Base-by-base conservation (phyloP, 2,329 filamentous ascomycete genomes). In the Fusarium sp. region DNA sequence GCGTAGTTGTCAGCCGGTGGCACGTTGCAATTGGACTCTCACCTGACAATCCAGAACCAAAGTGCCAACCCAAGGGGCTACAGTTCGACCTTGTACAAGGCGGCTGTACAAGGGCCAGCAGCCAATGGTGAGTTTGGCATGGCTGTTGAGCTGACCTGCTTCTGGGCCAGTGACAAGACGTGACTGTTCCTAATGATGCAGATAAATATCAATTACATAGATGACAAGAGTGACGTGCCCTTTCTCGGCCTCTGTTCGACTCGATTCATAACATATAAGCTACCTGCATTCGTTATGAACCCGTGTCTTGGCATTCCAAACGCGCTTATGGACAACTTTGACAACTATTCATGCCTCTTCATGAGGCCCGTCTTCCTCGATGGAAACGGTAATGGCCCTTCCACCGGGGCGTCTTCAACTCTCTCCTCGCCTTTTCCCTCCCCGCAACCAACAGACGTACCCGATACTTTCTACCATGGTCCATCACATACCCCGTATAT, bases 401-500 rank as follows among this genome's bases (percentile, higher is more conserved):
- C 49, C 42, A 48, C 49, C 47, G 35, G 45, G 14, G 43, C 63
- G 35, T 49, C 52, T 41, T 50, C 45, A 25, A 43, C 43, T 43
- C 57, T 53, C 51, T 43, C 55, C 39, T 47, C 56, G 15, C 57
- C 54, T n/a, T 41, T 44, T 10, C 53, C 59, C 13, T 60, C 67
- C 13, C 53, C 54, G n/a, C 55, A 61, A 13, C 56, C 48, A 9
- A 47, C 48, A 21, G 45, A 42, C 10, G 51, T 55, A 17, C 57
- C 66, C 3, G 66, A 69, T 47, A 45, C 44, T 9, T 60, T 57
- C 35, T 69, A 68, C 53, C 51, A 61, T 13, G 51, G 43, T 31
- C 43, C 51, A 10, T 47, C 47, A 6, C 49, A 60, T 23, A 36
- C 49, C 15, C 23, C 56, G 1, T 57, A 59, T 19, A 49, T 58